phyloP scores from a whole-genome alignment of 805 yeast species.

The Lachancea quebecensis region DNA sequence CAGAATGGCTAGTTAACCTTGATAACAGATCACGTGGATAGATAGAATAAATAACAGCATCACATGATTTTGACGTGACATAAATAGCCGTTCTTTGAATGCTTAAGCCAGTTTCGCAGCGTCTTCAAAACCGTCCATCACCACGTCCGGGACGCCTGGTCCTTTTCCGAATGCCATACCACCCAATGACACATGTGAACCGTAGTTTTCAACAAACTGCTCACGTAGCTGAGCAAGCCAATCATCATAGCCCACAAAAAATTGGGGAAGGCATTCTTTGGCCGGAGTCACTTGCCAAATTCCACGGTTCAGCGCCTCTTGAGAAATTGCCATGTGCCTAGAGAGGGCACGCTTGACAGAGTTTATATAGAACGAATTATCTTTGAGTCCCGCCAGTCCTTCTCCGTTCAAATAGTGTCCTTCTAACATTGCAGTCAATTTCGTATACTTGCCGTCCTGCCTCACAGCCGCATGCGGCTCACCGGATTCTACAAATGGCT shows the following conservation, averaged over 20 bases:
- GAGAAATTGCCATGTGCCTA: conserved; percentile 34
- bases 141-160: conserved; percentile 86
- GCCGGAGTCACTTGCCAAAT: conserved; percentile 38
- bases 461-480: neutral
- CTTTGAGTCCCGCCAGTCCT: conserved; percentile 14
- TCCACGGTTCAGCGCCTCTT: conserved; percentile 25
- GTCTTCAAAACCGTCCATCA: conserved; percentile 51
- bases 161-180: conserved; percentile 80
- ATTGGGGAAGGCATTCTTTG: conserved; percentile 70
- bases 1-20: no score
- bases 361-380: conserved; percentile 14
- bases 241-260: conserved; percentile 58
- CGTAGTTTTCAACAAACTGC: conserved; percentile 32
- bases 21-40: neutral
- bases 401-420: conserved; percentile 53
- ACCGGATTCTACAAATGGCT: conserved; percentile 17
- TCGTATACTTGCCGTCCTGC: conserved; percentile 42
- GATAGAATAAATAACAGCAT: neutral
- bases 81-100: no score
- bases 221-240: conserved; percentile 33
- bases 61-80: neutral
- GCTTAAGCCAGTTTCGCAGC: conserved; percentile 33
- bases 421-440: conserved; percentile 85
- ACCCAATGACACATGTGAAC: conserved; percentile 47
- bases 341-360: conserved; percentile 35